phyloP scores from a whole-genome alignment of 768 basidiomycete genomes.

The Cubamyces lactineus region DNA sequence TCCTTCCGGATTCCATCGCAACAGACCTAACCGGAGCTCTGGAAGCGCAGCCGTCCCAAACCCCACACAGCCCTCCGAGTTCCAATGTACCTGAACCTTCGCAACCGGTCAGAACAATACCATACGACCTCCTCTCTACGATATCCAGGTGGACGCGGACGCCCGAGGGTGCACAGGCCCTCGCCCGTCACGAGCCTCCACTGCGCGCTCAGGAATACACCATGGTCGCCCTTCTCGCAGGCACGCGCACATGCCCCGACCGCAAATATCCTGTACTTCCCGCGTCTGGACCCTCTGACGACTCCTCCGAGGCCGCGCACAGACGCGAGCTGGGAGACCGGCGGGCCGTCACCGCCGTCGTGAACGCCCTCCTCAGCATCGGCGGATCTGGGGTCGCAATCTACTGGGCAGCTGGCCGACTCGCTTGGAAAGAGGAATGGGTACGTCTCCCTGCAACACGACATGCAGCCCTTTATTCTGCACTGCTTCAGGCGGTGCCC shows the following conservation, averaged over 20 bases:
- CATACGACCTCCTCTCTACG: conserved; percentile 59
- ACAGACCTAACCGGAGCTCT: conserved; percentile 47
- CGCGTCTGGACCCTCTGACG: conserved; percentile 46
- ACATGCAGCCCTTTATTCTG: conserved; percentile 27
- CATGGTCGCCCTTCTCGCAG: conserved; percentile 78
- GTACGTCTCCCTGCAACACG: conserved; percentile 45
- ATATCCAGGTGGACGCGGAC: conserved; percentile 75
- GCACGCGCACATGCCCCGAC: conserved; percentile 77
- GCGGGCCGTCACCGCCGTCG: conserved; percentile 66
- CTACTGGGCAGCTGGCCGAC: conserved; percentile 71
- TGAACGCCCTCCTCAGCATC: conserved; percentile 76
- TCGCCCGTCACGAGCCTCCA: conserved; percentile 44
- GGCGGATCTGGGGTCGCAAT: conserved; percentile 65
- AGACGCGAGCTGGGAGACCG: conserved; percentile 55
- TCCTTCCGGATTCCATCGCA: conserved; percentile 51
- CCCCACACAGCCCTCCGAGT: conserved; percentile 3
- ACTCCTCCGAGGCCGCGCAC: conserved; percentile 37
- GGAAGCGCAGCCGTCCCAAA: conserved; percentile 23
- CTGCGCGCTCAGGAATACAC: conserved; percentile 60
- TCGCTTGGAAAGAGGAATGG: conserved; percentile 75
- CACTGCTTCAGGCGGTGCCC: not conserved
- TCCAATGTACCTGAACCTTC: not conserved
- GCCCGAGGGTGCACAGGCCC: conserved; percentile 42
- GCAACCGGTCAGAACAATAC: conserved; percentile 52
- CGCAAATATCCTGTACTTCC: conserved; percentile 60